Evolutionary conservation across 257 asterid species (phyloP).

Genomic region (Ballota nigra): DNA sequence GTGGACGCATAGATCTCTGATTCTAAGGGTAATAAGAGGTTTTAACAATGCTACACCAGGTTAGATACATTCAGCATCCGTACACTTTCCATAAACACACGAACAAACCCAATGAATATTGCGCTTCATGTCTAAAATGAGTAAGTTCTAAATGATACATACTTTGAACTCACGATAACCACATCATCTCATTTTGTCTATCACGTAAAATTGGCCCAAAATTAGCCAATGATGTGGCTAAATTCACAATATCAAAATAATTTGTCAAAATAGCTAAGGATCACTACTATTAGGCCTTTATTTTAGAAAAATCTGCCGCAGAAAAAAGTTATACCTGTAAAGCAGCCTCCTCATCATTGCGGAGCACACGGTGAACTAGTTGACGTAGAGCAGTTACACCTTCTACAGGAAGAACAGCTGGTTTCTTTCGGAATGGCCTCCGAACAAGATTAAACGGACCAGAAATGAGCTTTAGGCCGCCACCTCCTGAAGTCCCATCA

Average conservation of each 20-base stretch:
- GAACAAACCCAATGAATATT: too few relatives aligned
- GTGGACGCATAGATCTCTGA: too few relatives aligned
- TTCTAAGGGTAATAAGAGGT: too few relatives aligned
- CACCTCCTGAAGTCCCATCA: conserved; percentile 33
- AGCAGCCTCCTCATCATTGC: conserved; percentile 76
- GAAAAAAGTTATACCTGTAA: conserved; percentile 55
- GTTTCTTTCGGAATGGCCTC: conserved; percentile 74
- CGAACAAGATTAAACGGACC: conserved; percentile 65
- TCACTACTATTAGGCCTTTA: not conserved
- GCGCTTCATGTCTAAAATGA: too few relatives aligned
- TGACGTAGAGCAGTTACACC: conserved; percentile 77
- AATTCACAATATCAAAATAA: not conserved
- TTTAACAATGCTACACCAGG: too few relatives aligned
- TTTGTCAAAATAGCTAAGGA: not conserved
- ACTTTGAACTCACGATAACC: not conserved
- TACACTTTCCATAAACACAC: too few relatives aligned
- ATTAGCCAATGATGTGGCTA: not conserved
- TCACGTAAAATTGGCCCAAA: not conserved
- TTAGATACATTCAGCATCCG: too few relatives aligned
- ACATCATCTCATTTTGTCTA: not conserved
- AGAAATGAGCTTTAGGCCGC: conserved; percentile 44
- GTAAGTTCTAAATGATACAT: not conserved
- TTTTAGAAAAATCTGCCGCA: not conserved
- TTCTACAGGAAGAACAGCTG: conserved; percentile 74
- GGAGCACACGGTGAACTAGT: conserved; percentile 65